Evolutionary conservation across 1,284 basidiomycete genomes (phyloP).

Genomic region (Trametes pubescens): DNA sequence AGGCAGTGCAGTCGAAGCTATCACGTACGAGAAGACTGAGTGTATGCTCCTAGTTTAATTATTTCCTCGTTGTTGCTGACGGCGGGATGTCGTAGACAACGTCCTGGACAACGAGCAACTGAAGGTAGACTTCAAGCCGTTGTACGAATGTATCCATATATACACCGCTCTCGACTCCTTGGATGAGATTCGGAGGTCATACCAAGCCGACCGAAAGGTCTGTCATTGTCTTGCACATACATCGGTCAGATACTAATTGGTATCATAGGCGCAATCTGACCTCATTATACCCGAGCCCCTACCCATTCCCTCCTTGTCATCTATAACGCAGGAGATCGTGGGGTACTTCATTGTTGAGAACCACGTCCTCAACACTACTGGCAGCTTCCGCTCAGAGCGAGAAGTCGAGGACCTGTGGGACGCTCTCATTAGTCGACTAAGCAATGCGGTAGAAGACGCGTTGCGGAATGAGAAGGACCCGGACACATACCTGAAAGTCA

Average conservation of each 20-base stretch:
- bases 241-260: conserved; percentile 6
- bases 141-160: conserved; percentile 98
- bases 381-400: conserved; percentile 84
- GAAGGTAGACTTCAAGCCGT: conserved; percentile 91
- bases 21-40: conserved; percentile 94
- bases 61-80: conserved; percentile 13
- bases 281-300: conserved; percentile 86
- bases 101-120: conserved; percentile 92
- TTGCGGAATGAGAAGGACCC: conserved; percentile 83
- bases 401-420: conserved; percentile 99
- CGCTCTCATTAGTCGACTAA: conserved; percentile 82
- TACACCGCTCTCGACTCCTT: conserved; percentile 92
- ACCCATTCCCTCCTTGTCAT: conserved; percentile 55
- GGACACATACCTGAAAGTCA: conserved; percentile 85
- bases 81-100: conserved; percentile 65
- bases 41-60: conserved; percentile 62
- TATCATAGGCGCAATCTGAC: conserved; percentile 89
- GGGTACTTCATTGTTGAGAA: conserved; percentile 99
- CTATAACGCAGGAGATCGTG: conserved; percentile 92
- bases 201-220: conserved; percentile 95
- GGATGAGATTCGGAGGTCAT: conserved; percentile 89
- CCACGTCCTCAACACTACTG: conserved; percentile 90
- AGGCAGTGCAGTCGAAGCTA: conserved; percentile 93
- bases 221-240: conserved; percentile 22
- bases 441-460: conserved; percentile 78